Evolutionary conservation across 495 filamentous ascomycete genomes (phyloP).

Genomic region (Podospora tetraspora): DNA sequence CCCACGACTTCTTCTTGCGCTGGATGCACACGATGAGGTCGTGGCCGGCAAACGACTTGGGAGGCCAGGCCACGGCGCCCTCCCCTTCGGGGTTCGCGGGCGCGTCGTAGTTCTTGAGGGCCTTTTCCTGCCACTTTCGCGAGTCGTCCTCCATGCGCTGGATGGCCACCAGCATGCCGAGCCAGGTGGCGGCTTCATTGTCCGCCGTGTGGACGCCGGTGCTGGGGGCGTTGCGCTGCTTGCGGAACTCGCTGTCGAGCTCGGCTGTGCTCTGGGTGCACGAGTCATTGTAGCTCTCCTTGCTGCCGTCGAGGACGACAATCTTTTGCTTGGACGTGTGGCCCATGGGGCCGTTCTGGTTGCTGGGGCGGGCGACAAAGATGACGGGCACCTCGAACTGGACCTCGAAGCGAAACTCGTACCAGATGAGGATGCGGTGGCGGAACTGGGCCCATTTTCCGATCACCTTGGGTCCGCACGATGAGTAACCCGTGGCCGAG

Average conservation of each 20-base stretch:
- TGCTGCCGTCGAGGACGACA: conserved; percentile 29
- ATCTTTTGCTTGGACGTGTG: conserved; percentile 10
- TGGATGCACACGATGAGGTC: conserved; percentile 35
- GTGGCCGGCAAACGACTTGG: background rate
- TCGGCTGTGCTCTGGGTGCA: conserved; percentile 22
- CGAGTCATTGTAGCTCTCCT: conserved; percentile 26
- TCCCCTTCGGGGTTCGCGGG: background rate
- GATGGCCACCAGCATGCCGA: conserved; percentile 23
- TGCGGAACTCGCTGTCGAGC: background rate
- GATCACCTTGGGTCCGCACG: conserved; percentile 21
- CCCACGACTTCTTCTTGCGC: conserved; percentile 38
- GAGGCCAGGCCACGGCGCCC: background rate
- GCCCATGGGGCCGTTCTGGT: conserved; percentile 32
- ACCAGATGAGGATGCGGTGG: conserved; percentile 28
- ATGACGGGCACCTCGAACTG: conserved; percentile 41
- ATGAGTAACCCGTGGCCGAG: conserved; percentile 11
- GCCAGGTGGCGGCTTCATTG: conserved; percentile 40
- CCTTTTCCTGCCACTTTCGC: conserved; percentile 25
- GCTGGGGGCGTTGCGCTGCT: background rate
- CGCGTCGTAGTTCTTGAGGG: background rate
- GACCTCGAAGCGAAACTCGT: conserved; percentile 38
- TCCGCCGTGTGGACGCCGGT: conserved; percentile 31
- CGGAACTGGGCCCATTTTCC: conserved; percentile 35
- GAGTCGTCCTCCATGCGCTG: conserved; percentile 39
- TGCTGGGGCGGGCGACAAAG: conserved; percentile 32